Conservation (phyloP, 176 grass and related monocot genomes). For the Lolium rigidum region DNA sequence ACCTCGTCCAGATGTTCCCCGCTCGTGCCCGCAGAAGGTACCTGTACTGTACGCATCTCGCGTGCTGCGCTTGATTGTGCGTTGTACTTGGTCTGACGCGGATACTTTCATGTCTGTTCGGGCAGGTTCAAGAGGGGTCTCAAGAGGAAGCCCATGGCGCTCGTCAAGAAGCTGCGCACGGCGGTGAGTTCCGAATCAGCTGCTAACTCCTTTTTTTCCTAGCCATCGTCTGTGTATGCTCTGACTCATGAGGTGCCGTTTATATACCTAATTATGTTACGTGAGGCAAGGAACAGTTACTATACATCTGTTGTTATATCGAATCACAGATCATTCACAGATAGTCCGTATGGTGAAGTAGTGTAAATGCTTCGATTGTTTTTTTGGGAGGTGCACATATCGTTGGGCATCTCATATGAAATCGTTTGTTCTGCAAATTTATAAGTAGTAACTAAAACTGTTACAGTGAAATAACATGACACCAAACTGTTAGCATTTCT, state of each 20-base stretch:
- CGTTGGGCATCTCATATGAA: not conserved
- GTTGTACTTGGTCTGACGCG: not conserved
- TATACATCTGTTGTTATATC: not conserved
- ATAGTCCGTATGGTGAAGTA: not conserved
- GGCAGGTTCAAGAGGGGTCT: constrained; percentile 86
- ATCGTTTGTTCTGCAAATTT: not conserved
- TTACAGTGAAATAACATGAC: not conserved
- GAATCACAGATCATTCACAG: not conserved
- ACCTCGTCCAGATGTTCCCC: constrained; percentile 94
- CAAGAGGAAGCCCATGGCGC: constrained; percentile 96
- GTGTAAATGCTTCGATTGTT: not conserved
- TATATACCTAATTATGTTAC: not conserved
- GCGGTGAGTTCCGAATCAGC: constrained; percentile 43
- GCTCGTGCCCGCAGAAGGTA: constrained; percentile 90
- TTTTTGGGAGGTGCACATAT: not conserved
- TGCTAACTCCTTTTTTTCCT: not conserved
- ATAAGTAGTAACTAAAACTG: not conserved
- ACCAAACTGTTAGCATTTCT: not conserved
- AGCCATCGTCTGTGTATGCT: too few relatives aligned
- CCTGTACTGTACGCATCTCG: not conserved
- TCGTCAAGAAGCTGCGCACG: constrained; percentile 97
- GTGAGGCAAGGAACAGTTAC: not conserved
- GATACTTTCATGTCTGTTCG: not conserved
- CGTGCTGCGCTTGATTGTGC: not conserved
- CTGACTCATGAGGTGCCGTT: not conserved